phyloP scores from a whole-genome alignment of 2,329 filamentous ascomycete species.

The Onygenales sp. region DNA sequence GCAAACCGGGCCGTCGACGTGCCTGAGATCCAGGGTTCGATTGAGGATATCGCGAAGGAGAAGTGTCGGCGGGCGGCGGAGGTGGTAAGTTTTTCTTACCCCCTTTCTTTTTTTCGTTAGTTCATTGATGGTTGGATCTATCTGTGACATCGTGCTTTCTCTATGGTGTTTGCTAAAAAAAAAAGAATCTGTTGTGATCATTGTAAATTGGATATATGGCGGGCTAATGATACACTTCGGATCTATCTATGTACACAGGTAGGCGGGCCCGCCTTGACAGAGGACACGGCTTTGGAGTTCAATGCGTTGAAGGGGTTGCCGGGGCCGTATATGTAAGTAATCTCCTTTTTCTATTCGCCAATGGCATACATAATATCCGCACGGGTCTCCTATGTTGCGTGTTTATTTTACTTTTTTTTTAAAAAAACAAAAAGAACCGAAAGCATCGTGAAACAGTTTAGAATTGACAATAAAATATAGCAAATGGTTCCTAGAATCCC shows the following conservation, averaged over 20 bases:
- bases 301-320: slow-evolving; percentile 83
- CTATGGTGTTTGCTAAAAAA: neutral
- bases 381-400: neutral
- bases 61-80: slow-evolving; percentile 80
- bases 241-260: slow-evolving; percentile 43
- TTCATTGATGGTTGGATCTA: neutral
- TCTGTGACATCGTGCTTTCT: too few species aligned
- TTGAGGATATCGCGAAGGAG: slow-evolving; percentile 82
- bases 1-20: slow-evolving; percentile 68
- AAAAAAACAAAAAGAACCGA: slow-evolving; percentile 2
- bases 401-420: neutral
- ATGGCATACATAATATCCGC: neutral
- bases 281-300: slow-evolving; percentile 93
- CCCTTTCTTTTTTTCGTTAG: neutral
- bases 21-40: slow-evolving; percentile 80
- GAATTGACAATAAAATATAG: slow-evolving; percentile 36
- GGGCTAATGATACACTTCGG: neutral
- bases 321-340: slow-evolving; percentile 81
- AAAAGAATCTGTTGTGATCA: neutral
- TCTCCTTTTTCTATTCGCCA: neutral
- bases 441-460: neutral
- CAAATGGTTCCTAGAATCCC: slow-evolving; percentile 82
- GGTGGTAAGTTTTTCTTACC: slow-evolving; percentile 45
- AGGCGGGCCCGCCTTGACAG: slow-evolving; percentile 79
- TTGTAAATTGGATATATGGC: neutral